phyloP scores from a whole-genome alignment of 257 asterid genomes.

The Scutellaria barbata region DNA sequence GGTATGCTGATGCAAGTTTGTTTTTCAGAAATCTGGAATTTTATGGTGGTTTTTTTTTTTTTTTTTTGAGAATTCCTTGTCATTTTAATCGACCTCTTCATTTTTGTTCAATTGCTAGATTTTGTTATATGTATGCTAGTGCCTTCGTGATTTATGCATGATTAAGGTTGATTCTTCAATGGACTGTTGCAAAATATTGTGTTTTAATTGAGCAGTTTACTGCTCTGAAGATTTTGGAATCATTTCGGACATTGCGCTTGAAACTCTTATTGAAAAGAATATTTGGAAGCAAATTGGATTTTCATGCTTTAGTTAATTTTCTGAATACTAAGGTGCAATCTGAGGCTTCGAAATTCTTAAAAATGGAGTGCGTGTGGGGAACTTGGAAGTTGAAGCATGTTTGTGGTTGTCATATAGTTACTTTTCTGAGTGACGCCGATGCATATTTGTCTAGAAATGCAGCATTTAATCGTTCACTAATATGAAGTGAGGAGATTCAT shows the following conservation, averaged over 20 bases:
- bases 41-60: background rate
- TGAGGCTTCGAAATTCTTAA: background rate
- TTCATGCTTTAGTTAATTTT: background rate
- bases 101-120: background rate
- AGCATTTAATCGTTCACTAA: background rate
- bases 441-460: background rate
- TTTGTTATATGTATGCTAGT: background rate
- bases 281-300: background rate
- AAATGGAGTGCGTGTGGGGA: background rate
- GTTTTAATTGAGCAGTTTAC: background rate
- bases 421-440: background rate
- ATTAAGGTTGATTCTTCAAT: constrained; percentile 3
- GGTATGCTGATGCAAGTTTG: background rate
- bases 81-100: constrained; percentile 1
- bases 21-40: background rate
- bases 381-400: background rate
- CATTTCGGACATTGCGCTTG: constrained; percentile 4
- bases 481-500: background rate
- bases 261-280: background rate
- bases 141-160: constrained; percentile 18
- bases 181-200: background rate
- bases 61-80: background rate
- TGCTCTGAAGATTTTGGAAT: constrained; percentile 8
- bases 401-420: background rate
- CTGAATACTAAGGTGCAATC: background rate